Base-by-base conservation (phyloP, 2,329 filamentous ascomycete species). In the Alternaria tenuissima region DNA sequence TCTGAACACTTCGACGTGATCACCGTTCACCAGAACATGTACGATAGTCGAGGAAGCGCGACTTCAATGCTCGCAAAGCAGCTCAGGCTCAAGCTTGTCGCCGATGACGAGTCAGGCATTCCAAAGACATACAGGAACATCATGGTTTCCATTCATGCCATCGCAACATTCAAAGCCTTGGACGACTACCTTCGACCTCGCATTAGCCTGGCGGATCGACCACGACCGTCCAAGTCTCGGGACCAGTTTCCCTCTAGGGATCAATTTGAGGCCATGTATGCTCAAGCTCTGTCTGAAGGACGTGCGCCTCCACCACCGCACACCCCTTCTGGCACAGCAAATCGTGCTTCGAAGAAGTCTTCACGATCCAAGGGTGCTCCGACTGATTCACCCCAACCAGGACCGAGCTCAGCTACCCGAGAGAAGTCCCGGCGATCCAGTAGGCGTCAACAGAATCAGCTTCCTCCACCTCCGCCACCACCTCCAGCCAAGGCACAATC, bases 1-100 rank as follows among this genome's bases (percentile, higher is more conserved):
- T 96, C 94, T 34, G 95, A 99, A 82, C 94, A 98, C 82, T 99
- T 98, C 71, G 95, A 99, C 76, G 94, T 99, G 44, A 88, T 97
- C 63, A 99, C 95, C 7, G 94, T 98, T 56, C 93, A 96, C 76
- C 91, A 96, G 63, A 96, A 96, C 70, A 90, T 92, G 5, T 91
- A 94, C 69, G 94, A 97, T 76, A 96, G 92, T 68, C 89, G 94
- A 60, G 96, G 90, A 78, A 97, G 92, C 74, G 93, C 94, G 22
- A 90, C 94, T 0, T 96, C 94, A 1, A 97, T 99, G 94, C 85
- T 99, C 6, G 94, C 93, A 5, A 98, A 98, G 78, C 95, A 99
- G 74, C 90, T 99, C 34, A 88, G 94, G 34, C 86, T 99, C 44
- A 94, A 93, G 69, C 84, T 99, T 34, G 87, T 94, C 38, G 94